These are phyloP conservation scores for Phylloporus sp. DNA, from an alignment of 1,284 basidiomycete genomes.

Conservation along the genomic window DNA sequence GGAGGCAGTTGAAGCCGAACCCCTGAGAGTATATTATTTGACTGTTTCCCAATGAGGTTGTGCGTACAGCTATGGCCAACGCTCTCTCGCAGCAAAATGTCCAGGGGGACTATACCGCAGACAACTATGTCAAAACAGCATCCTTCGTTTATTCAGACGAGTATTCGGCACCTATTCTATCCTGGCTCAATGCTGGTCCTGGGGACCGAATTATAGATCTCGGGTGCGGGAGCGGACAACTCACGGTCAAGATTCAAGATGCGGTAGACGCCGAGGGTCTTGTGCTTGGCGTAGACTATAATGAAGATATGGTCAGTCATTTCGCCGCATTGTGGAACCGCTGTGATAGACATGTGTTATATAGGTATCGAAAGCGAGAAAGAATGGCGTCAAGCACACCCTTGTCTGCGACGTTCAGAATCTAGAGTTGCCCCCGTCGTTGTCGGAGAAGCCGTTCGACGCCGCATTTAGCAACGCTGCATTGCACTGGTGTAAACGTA, in stretches of 20 bases:
- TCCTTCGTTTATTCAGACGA: slow-evolving; percentile 79
- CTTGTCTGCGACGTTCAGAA: slow-evolving; percentile 63
- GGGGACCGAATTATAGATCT: slow-evolving; percentile 81
- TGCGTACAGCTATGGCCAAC: slow-evolving; percentile 17
- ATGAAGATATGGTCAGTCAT: slow-evolving; percentile 71
- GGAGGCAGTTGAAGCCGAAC: slow-evolving; percentile 30
- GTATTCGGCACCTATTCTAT: slow-evolving; percentile 68
- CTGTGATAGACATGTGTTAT: background rate
- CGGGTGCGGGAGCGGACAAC: slow-evolving; percentile 84
- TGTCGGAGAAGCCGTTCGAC: slow-evolving; percentile 52
- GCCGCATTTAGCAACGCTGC: slow-evolving; percentile 82
- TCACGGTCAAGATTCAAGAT: slow-evolving; percentile 66
- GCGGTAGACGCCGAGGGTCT: slow-evolving; percentile 62
- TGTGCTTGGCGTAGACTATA: slow-evolving; percentile 76
- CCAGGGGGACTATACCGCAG: slow-evolving; percentile 55
- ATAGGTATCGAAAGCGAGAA: slow-evolving; percentile 66
- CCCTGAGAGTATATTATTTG: slow-evolving; percentile 16
- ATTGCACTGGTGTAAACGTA: slow-evolving; percentile 84
- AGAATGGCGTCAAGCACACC: slow-evolving; percentile 55
- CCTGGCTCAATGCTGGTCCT: slow-evolving; percentile 64
- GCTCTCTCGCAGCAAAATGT: background rate
- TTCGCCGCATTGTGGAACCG: background rate
- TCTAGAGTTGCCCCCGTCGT: slow-evolving; percentile 44
- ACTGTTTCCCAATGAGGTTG: background rate
- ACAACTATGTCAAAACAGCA: slow-evolving; percentile 64